A percentile compares a stretch with the other conserved stretches of the same genome.
phyloP scores from a whole-genome alignment of 805 yeast genomes.

The Pichia cephalocereana region DNA sequence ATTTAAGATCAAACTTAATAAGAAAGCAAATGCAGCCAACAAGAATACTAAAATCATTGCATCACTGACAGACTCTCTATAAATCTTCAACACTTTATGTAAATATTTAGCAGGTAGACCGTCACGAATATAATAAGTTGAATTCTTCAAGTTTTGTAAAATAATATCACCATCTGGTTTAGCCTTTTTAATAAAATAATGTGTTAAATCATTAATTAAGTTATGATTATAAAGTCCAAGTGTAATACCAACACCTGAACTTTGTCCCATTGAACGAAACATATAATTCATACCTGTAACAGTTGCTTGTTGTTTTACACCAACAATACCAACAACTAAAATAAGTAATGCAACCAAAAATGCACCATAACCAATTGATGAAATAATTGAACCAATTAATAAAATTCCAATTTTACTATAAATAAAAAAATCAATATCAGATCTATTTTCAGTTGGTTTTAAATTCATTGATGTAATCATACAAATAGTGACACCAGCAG shows the following conservation, averaged over 20 bases:
- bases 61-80: conserved; percentile 20
- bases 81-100: conserved; percentile 23
- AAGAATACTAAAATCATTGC: conserved; percentile 18
- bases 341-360: conserved; percentile 31
- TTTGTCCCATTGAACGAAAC: conserved; percentile 41
- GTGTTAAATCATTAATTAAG: conserved; percentile 23
- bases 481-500: conserved; percentile 15
- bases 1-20: conserved; percentile 16
- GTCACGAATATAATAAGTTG: conserved; percentile 21
- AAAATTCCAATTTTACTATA: conserved; percentile 14
- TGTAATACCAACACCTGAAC: conserved; percentile 36
- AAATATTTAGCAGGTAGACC: conserved; percentile 21
- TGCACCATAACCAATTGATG: conserved; percentile 34
- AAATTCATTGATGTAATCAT: conserved; percentile 12
- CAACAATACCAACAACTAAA: conserved; percentile 36
- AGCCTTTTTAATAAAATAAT: conserved; percentile 20
- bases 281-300: conserved; percentile 41
- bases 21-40: conserved; percentile 19
- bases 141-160: conserved; percentile 15
- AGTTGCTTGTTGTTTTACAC: conserved; percentile 36
- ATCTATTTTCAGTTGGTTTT: conserved; percentile 16
- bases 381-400: conserved; percentile 21
- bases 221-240: conserved; percentile 29
- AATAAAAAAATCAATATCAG: conserved; percentile 8
- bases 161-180: conserved; percentile 19